Base-by-base conservation (phyloP, 139 green algal genomes). In the Pycnococcus provasolii region DNA sequence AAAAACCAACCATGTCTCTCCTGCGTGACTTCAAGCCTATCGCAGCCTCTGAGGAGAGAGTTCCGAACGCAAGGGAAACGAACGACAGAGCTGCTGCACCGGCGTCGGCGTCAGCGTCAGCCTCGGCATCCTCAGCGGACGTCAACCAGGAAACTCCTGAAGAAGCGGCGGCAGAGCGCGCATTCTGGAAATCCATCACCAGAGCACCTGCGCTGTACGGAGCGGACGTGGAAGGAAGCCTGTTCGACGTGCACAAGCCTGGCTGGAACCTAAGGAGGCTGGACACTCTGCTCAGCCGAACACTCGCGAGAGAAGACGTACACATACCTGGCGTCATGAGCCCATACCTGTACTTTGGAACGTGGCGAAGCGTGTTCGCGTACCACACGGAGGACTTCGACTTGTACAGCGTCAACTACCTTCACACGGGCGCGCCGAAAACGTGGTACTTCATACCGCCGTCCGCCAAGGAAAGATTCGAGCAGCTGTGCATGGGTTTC, bases 351-450 rank as follows among this genome's bases (percentile, higher is more conserved):
- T 95, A 95, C 78, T 93, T 90, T 71, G 88, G 88, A 11, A 88
- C 75, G 73, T 95, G 83, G 81, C 70, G 87, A 7, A 81, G 58
- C 51, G 75, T 83, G 50, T 95, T 95, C 71, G 87, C 86, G 1
- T 91, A 85, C 85, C 64, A 91, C 76, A 89, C 86, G 72, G 91
- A 97, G 78, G 91, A 97, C 68, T 76, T 88, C 26, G 91, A 97
- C 74, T 79, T 97, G 39, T 84, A 88, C 54, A 88, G 75, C 68
- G 83, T 96, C 60, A 97, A 97, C 82, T 97, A 90, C 80, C 78
- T 96, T 53, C 91, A 97, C 82, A 91, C 83, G 73, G 91, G 91
- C 3, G 84, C 82, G 41, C 84, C 89, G 60, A 97, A 97, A 83
- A 74, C 85, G 5, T 89, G 80, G 81, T 95, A 94, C 71, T 83